phyloP scores from a whole-genome alignment of 2,329 filamentous ascomycete genomes.

The Pseudocercospora musae region DNA sequence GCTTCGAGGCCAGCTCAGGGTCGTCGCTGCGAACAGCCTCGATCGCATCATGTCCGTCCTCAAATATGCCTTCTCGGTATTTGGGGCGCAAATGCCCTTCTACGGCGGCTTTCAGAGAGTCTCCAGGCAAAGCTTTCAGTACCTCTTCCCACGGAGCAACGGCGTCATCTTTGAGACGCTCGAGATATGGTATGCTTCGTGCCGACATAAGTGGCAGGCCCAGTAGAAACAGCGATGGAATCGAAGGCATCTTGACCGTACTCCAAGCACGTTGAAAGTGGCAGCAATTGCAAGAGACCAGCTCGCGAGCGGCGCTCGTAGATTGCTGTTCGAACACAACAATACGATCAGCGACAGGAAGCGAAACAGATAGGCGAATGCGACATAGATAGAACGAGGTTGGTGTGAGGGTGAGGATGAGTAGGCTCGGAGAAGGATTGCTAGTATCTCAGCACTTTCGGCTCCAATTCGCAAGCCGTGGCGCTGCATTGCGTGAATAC shows the following conservation, averaged over 20 bases:
- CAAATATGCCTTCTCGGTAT: conserved; percentile 67
- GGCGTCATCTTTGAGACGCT: conserved; percentile 23
- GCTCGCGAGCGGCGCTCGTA: conserved; percentile 11
- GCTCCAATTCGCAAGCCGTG: background rate
- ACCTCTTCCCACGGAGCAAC: conserved; percentile 51
- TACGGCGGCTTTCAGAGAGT: conserved; percentile 63
- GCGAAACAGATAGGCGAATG: background rate
- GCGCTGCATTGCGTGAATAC: conserved; percentile 6
- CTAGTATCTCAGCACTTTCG: background rate
- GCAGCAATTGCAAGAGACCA: conserved; percentile 15
- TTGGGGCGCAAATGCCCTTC: conserved; percentile 60
- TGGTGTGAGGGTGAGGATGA: background rate
- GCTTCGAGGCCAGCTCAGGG: conserved; percentile 58
- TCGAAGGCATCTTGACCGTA: conserved; percentile 37
- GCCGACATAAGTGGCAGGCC: conserved; percentile 37
- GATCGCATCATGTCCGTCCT: conserved; percentile 61
- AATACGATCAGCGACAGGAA: background rate
- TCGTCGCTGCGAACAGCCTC: conserved; percentile 61
- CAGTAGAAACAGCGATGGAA: conserved; percentile 40
- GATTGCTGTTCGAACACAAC: background rate
- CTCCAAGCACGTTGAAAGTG: background rate
- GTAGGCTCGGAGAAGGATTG: conserved; percentile 1
- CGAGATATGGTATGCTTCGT: conserved; percentile 20
- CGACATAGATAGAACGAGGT: background rate
- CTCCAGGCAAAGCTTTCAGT: conserved; percentile 55